Evolutionary conservation across 257 asterid genomes (phyloP).

Genomic region (Forsythia suspensa): DNA sequence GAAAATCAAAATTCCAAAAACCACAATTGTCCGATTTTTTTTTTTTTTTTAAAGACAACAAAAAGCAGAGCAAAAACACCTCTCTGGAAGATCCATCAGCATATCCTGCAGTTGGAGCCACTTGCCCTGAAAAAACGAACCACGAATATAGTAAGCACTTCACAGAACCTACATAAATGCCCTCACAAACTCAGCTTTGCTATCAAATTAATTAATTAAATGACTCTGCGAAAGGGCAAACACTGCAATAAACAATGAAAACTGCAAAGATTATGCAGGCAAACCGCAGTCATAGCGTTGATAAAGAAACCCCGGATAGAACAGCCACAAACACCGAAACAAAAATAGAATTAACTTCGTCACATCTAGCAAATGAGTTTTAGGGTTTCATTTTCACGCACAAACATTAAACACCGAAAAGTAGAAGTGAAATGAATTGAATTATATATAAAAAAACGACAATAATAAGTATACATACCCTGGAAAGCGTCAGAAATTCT

Average conservation of each 20-base stretch:
- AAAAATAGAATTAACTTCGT: not conserved
- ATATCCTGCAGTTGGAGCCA: slow-evolving; percentile 34
- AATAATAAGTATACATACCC: slow-evolving; percentile 33
- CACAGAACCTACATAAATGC: slow-evolving; percentile 1
- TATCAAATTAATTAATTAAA: slow-evolving; percentile 13
- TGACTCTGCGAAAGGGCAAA: not conserved
- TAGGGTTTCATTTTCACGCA: slow-evolving; percentile 22
- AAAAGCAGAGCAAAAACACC: slow-evolving; percentile 36
- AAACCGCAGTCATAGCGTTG: not conserved
- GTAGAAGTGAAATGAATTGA: not conserved
- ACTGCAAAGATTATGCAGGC: not conserved
- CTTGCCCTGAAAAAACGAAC: slow-evolving; percentile 37
- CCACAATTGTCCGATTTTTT: no score
- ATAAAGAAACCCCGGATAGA: not conserved
- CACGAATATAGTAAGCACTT: not conserved
- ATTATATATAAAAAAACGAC: not conserved
- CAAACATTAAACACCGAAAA: not conserved
- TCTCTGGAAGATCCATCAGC: slow-evolving; percentile 55
- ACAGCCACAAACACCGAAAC: slow-evolving; percentile 7
- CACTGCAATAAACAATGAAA: not conserved
- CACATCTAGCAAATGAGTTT: not conserved
- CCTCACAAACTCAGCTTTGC: not conserved
- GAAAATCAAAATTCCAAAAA: not conserved
- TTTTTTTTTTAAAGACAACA: not conserved
- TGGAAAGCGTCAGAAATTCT: slow-evolving; percentile 32